These are phyloP conservation scores for Isabelozyma rhagii DNA, from an alignment of 805 yeast species.

Conservation along the genomic window DNA sequence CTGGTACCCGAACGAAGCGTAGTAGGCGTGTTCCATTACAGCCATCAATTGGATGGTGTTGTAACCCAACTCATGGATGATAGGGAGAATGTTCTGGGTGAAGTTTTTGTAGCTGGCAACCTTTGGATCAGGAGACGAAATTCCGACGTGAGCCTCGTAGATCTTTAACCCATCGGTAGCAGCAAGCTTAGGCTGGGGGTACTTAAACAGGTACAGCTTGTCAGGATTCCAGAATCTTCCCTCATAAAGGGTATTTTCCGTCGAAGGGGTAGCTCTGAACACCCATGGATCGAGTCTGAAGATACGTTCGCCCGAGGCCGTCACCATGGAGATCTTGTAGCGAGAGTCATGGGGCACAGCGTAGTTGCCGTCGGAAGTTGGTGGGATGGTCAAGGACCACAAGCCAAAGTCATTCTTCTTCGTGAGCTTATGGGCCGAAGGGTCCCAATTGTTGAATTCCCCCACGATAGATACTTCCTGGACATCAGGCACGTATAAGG, in stretches of 20 bases:
- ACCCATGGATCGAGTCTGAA: constrained; percentile 92
- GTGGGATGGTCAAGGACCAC: constrained; percentile 61
- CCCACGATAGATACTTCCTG: constrained; percentile 74
- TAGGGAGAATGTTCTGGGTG: constrained; percentile 76
- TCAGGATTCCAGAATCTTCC: constrained; percentile 92
- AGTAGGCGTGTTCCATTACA: constrained; percentile 97
- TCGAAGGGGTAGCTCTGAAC: constrained; percentile 71
- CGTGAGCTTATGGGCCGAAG: constrained; percentile 49
- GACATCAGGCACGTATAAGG: constrained; percentile 94
- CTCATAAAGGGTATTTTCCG: constrained; percentile 60
- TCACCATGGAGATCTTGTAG: constrained; percentile 64
- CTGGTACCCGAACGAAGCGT: constrained; percentile 98
- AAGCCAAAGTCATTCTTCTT: constrained; percentile 65
- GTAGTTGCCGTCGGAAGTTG: constrained; percentile 46
- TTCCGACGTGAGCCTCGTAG: constrained; percentile 95
- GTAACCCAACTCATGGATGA: constrained; percentile 80
- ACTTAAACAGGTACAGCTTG: constrained; percentile 53
- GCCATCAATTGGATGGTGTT: constrained; percentile 97
- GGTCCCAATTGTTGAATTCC: constrained; percentile 86
- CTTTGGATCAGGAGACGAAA: constrained; percentile 85
- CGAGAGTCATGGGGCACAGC: constrained; percentile 81
- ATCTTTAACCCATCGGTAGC: constrained; percentile 57
- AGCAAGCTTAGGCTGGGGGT: constrained; percentile 54
- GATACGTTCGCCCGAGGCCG: constrained; percentile 65
- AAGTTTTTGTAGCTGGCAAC: constrained; percentile 85